Base-by-base conservation (phyloP, 2,329 filamentous ascomycete genomes). In the Fusarium keratoplasticum region DNA sequence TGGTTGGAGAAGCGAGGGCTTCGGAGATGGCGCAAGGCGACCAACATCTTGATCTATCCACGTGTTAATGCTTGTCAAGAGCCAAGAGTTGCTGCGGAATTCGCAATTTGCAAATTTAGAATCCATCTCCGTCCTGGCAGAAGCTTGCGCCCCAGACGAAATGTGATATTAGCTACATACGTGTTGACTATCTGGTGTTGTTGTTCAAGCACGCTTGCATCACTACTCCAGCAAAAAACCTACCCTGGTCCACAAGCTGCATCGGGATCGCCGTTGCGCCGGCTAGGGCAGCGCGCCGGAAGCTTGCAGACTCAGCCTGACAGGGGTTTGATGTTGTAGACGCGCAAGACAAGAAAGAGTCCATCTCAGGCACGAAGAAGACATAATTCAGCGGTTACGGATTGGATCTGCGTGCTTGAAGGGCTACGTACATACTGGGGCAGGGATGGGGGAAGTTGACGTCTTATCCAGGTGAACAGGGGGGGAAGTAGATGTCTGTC, bases 251-350 rank as follows among this genome's bases (percentile, higher is more conserved):
- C 35, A 64, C 38, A 65, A 55, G 50, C 69, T 72, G 69, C 71
- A 75, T 75, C 75, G 75, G 75, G 72, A 77, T 77, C 73, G 73
- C 75, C 75, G 75, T 75, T 72, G 67, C 67, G 66, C 73, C 63
- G 73, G 62, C 61, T 69, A 61, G 59, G 62, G 67, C 59, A 67
- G 58, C 67, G 69, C 71, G 57, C 55, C 57, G 59, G 31, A 61
- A 50, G 20, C 47, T 22, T 50, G 50, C 20, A 64, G 47, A 63
- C 67, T 77, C 75, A 77, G 75, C 75, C 75, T 75, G 75, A 69
- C 75, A 77, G 67, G 75, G 75, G 66, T 67, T 55, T 35, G 52
- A 14, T 59, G 40, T 58, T 38, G 42, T 22, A 44, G 42, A 57
- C 13, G 27, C 36, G 40, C 14, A 52, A 29, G 47, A 52, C 47